Base-by-base conservation (phyloP, 352 stramenopile species). In the Globisporangium nunn region DNA sequence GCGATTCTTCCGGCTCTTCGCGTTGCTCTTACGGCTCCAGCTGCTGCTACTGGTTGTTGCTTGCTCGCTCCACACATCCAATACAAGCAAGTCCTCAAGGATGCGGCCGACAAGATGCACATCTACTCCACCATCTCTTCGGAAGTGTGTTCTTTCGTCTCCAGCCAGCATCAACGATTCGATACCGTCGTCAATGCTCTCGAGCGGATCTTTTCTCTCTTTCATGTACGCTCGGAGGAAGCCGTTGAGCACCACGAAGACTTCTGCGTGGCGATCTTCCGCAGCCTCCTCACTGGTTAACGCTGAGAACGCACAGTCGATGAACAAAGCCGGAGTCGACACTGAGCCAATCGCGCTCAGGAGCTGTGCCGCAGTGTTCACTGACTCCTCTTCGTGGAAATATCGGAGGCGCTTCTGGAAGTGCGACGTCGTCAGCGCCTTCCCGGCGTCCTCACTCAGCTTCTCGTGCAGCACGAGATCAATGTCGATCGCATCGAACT, bases 351-450 rank as follows among this genome's bases (percentile, higher is more conserved):
- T 46, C 2, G 71, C 61, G 11, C 64, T 67, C 31, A 95, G 41
- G 50, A 95, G 53, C 54, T 60, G 59, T 2, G 78, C 63, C 6
- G 72, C 69, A 1, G 75, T 63, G 10, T 64, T 50, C 15, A 91
- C 70, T 3, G 81, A 78, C n/a, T 73, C 63, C 53, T 90, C 74
- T 23, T 88, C 81, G 55, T 87, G 75, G 47, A 95, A 92, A 48
- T 76, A 72, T 3, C 66, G 67, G 39, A 93, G 73, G 11, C 84
- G 73, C 57, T 93, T 93, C 44, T 85, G 81, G 63, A 88, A 95
- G 55, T 93, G 82, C 30, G 83, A 75, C 11, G 89, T 63, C 45
- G 76, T 56, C 47, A 88, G 46, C 17, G 46, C 43, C 12, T 31
- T 35, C 14, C 54, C 48, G 28, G 15, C 56, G 44, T 56, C 54